Evolutionary conservation across 2,329 filamentous ascomycete genomes (phyloP), one percentile per base, ranked within the genome.

Genomic region (Microdochium paspali): DNA sequence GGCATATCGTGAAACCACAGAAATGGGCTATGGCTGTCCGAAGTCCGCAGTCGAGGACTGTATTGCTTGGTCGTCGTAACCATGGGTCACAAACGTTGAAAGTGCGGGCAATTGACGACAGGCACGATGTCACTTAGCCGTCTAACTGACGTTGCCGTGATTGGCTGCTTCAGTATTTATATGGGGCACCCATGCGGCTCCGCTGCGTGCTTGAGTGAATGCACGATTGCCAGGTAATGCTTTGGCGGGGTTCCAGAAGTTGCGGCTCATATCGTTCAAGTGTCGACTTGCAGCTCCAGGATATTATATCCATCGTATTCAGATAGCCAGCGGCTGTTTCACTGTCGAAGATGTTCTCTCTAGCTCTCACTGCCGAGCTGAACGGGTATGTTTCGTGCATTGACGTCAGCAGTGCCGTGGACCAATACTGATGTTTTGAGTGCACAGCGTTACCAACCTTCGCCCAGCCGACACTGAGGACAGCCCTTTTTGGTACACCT

Each of bases 401-500:
- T 10, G 24, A 24, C 24, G 15, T n/a, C n/a, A n/a, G n/a, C n/a
- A n/a, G n/a, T n/a, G n/a, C n/a, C n/a, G n/a, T n/a, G n/a, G n/a
- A n/a, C n/a, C n/a, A n/a, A n/a, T n/a, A n/a, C n/a, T n/a, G n/a
- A n/a, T n/a, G n/a, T n/a, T n/a, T n/a, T n/a, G n/a, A n/a, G n/a
- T n/a, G n/a, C n/a, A n/a, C 58, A 97, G 93, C 43, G 90, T 98
- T 50, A 96, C 90, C 50, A 86, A 93, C 60, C 81, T 98, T 56
- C 84, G 84, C 48, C 93, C 93, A 7, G 74, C 83, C 56, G 93
- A 98, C 65, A 89, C 83, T 6, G 72, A 83, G 57, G 87, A 87
- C 18, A 79, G 77, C 50, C 88, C 90, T 3, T 98, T 96, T 72
- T 95, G 85, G 77, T 98, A 95, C 71, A 96, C 88, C 45, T 97